phyloP scores from a whole-genome alignment of 2,329 filamentous ascomycete species.

The Colletotrichum filicis region DNA sequence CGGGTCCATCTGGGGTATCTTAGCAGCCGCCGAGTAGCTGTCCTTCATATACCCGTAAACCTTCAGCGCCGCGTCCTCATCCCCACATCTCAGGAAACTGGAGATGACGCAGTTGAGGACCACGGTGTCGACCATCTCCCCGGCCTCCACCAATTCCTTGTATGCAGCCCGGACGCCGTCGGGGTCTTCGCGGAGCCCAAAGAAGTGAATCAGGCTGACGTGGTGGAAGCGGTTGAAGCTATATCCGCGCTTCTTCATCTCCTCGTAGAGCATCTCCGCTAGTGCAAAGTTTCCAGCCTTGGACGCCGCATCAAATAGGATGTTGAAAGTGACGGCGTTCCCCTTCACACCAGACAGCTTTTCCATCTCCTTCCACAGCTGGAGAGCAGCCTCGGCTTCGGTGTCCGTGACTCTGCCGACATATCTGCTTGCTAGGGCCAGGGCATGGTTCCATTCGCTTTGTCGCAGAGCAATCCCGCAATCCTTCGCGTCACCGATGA shows the following conservation, averaged over 20 bases:
- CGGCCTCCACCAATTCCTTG: conserved; percentile 81
- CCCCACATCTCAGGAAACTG: conserved; percentile 79
- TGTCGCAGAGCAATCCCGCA: conserved; percentile 75
- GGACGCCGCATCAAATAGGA: conserved; percentile 88
- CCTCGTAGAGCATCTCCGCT: conserved; percentile 84
- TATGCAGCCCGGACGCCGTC: conserved; percentile 82
- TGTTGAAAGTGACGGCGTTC: conserved; percentile 88
- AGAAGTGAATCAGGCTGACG: conserved; percentile 84
- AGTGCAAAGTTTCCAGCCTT: conserved; percentile 86
- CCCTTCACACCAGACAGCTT: conserved; percentile 70
- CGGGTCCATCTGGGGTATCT: conserved; percentile 58
- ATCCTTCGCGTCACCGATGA: conserved; percentile 85
- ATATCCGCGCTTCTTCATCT: conserved; percentile 79
- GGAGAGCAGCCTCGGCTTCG: conserved; percentile 76
- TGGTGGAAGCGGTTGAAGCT: conserved; percentile 82
- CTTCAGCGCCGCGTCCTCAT: conserved; percentile 80
- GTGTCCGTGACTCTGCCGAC: conserved; percentile 66
- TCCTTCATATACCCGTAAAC: conserved; percentile 88
- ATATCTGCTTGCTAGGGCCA: conserved; percentile 82
- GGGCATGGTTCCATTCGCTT: conserved; percentile 85
- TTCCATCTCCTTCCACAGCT: conserved; percentile 93
- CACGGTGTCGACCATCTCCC: conserved; percentile 88
- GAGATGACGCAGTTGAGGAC: conserved; percentile 89
- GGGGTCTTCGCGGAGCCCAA: conserved; percentile 79
- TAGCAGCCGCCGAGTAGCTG: conserved; percentile 54